A percentile compares a stretch with the other conserved stretches of the same genome.
phyloP scores from a whole-genome alignment of 2,329 filamentous ascomycete genomes.

The Graphiopsis chlorocephala region DNA sequence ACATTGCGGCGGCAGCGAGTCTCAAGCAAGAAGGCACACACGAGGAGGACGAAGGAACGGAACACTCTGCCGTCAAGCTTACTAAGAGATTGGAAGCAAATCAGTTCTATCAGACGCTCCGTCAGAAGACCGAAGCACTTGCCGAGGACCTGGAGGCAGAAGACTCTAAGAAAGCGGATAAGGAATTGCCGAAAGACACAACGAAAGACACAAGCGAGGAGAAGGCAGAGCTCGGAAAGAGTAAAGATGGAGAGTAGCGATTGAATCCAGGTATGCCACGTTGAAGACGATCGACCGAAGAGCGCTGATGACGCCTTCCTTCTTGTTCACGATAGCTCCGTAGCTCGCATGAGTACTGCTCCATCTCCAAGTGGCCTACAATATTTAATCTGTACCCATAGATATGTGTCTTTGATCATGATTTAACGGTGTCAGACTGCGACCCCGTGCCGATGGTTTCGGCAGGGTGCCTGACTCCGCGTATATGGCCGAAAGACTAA shows the following conservation, averaged over 20 bases:
- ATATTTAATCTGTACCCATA: background rate
- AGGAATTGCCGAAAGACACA: background rate
- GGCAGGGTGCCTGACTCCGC: background rate
- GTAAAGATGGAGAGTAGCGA: background rate
- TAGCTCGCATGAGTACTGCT: background rate
- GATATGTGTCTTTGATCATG: background rate
- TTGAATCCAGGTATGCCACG: background rate
- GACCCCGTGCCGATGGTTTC: background rate
- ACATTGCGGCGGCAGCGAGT: background rate
- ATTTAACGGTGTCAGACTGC: background rate
- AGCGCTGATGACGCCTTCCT: background rate
- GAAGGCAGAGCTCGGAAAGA: background rate
- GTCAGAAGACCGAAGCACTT: background rate
- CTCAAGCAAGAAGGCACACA: background rate
- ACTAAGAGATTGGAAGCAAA: background rate
- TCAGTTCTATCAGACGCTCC: background rate
- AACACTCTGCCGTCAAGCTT: background rate
- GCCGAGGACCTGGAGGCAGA: background rate
- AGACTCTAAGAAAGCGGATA: background rate
- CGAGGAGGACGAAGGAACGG: background rate
- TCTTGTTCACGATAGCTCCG: background rate
- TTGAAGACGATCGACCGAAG: background rate
- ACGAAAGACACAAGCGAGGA: background rate
- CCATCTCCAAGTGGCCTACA: background rate
- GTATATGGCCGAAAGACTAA: too few relatives aligned